Base-by-base conservation (phyloP, 495 filamentous ascomycete species). In the Trichoderma asperelloides region DNA sequence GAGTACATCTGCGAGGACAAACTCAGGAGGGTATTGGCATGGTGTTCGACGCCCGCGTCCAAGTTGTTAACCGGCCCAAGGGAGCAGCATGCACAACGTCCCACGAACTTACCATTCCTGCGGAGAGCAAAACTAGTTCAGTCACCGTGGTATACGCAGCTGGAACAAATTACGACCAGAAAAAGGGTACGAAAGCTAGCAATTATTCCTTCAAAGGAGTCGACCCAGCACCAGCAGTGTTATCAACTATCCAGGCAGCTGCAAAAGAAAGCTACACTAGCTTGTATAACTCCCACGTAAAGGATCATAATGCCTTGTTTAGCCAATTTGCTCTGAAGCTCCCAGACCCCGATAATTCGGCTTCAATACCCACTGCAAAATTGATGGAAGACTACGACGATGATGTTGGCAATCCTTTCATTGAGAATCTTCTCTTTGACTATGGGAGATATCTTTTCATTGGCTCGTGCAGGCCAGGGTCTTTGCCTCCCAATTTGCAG, bases 371-470 rank as follows among this genome's bases (percentile, higher is more conserved):
- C 43, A 79, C 76, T 6, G 69, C 79, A 40, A 68, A 74, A 3
- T 64, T 83, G 1, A 72, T 84, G 40, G 33, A 25, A 4, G 13
- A 39, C 1, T 64, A 64, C 62, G 41, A 63, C 5, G 65, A 70
- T 2, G 25, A 60, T 3, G 3, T 60, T 30, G 78, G 81, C 1
- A 73, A 84, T 41, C 79, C 81, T 0, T 83, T 76, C 27, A 41
- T 83, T 0, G 81, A 84, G 66, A 74, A 73, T 0, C 70, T 82
- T 21, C 69, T 83, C 1, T 79, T 83, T 21, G 78, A 80, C 63
- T 81, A 76, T 55, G 78, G 76, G 9, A 73, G 78, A 15, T 78
- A 84, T 63, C 72, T 85, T 2, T 77, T 85, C 28, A 81, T 84
- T 7, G 70, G 72, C 0, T 77, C 78, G 13, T 74, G 71, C 18